Conservation (phyloP, 2,329 filamentous ascomycete genomes). For the Meredithiella fracta region DNA sequence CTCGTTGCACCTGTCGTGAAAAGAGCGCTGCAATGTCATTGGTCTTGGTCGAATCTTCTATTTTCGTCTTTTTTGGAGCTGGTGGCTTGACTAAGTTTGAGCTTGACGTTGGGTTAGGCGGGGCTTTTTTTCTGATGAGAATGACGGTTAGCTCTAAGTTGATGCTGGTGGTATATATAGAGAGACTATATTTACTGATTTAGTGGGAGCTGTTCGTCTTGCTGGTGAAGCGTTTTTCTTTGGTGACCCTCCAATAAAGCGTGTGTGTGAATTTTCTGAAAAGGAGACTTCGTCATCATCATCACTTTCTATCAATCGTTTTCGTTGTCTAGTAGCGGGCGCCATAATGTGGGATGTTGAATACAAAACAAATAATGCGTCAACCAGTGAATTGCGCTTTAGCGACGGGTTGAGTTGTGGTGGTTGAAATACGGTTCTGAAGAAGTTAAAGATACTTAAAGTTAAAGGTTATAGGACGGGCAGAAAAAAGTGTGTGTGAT, state of each 20-base stretch:
- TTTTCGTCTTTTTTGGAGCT: conserved; percentile 27
- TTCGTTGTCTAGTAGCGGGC: conserved; percentile 41
- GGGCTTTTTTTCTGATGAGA: background rate
- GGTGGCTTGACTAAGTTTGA: conserved; percentile 27
- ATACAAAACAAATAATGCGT: background rate
- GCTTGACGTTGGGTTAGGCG: conserved; percentile 27
- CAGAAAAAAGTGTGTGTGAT: background rate
- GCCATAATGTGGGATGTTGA: conserved; percentile 29
- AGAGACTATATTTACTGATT: background rate
- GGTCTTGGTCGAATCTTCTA: conserved; percentile 35
- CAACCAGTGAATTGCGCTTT: background rate
- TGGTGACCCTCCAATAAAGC: conserved; percentile 35
- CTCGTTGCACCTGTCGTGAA: conserved; percentile 41
- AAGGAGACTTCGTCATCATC: conserved; percentile 30
- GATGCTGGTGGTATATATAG: background rate
- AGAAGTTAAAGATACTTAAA: background rate
- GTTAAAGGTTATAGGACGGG: background rate
- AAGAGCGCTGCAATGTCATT: conserved; percentile 44
- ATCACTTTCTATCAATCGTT: conserved; percentile 33
- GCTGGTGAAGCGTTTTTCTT: conserved; percentile 20
- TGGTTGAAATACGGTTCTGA: background rate
- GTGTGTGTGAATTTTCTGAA: conserved; percentile 30
- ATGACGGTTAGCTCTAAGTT: background rate
- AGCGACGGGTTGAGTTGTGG: too few relatives aligned
- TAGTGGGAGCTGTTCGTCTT: background rate